A percentile compares a stretch with the other conserved stretches of the same genome.
These are phyloP conservation scores for Calocera viscosa DNA, from an alignment of 768 basidiomycete genomes.

Conservation along the genomic window DNA sequence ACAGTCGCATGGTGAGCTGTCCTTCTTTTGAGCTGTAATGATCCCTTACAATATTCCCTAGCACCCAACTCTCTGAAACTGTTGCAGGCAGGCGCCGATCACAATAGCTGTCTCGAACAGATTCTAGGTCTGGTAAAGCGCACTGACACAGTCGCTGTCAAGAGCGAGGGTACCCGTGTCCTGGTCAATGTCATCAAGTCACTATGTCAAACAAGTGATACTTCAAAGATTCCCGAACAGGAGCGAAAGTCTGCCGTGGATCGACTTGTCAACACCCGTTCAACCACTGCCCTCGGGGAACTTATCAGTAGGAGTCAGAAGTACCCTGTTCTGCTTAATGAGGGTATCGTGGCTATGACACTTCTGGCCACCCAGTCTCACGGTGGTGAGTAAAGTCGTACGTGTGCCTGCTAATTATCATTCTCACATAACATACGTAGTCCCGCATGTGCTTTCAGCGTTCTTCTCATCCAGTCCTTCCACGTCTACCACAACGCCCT, in stretches of 20 bases:
- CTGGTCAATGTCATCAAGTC: conserved; percentile 76
- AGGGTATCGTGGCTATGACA: conserved; percentile 72
- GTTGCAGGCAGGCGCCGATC: conserved; percentile 34
- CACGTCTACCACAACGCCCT: conserved; percentile 24
- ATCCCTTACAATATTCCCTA: neutral
- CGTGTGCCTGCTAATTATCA: conserved; percentile 7
- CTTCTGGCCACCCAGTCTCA: conserved; percentile 52
- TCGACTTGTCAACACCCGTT: conserved; percentile 40
- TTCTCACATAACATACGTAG: conserved; percentile 30
- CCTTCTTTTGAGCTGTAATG: neutral
- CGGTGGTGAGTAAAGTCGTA: conserved; percentile 42
- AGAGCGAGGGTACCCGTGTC: conserved; percentile 82
- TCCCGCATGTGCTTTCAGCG: conserved; percentile 47
- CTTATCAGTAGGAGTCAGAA: conserved; percentile 65
- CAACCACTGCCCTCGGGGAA: conserved; percentile 49
- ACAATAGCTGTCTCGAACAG: conserved; percentile 39
- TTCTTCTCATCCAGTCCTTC: conserved; percentile 40
- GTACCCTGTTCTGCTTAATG: conserved; percentile 78
- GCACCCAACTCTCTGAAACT: conserved; percentile 37
- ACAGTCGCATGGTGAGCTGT: conserved; percentile 50
- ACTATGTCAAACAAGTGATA: conserved; percentile 45
- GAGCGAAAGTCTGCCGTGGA: conserved; percentile 44
- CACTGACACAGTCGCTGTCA: conserved; percentile 67
- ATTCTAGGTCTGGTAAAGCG: conserved; percentile 64
- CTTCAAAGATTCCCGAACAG: conserved; percentile 33